These are phyloP conservation scores for Barnettozyma californica DNA, from an alignment of 805 yeast species.

Conservation along the genomic window DNA sequence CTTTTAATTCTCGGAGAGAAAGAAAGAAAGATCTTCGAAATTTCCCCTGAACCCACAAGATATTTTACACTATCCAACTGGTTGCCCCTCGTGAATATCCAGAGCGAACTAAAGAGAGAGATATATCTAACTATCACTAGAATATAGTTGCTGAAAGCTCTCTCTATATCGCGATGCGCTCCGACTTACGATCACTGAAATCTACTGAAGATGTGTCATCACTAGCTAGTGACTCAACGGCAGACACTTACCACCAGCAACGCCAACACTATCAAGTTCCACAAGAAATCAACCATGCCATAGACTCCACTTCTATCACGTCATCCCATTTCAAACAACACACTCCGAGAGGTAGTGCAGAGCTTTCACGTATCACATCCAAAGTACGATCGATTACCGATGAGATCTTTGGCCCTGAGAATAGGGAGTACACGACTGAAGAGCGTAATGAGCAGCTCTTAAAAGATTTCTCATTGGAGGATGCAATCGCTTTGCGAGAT, in stretches of 20 bases:
- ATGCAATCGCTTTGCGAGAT: slow-evolving; percentile 4
- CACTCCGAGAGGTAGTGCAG: neutral
- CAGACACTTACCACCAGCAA: neutral
- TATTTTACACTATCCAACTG: too few relatives aligned
- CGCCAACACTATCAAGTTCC: neutral
- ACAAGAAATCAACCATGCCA: neutral
- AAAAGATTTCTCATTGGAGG: slow-evolving; percentile 10
- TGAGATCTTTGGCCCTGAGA: neutral
- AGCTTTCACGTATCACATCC: neutral
- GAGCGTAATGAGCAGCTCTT: slow-evolving; percentile 12
- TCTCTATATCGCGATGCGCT: neutral
- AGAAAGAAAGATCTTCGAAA: too few relatives aligned
- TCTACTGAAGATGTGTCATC: neutral
- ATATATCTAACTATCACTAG: too few relatives aligned
- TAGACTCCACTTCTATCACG: neutral
- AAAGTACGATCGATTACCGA: slow-evolving; percentile 1
- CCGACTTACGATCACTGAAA: neutral
- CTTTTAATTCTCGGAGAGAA: too few relatives aligned
- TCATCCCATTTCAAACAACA: neutral
- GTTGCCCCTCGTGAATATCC: too few relatives aligned
- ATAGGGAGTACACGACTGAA: slow-evolving; percentile 1
- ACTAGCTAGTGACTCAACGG: neutral
- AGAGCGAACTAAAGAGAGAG: too few relatives aligned
- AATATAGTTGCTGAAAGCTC: neutral
- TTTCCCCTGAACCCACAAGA: too few relatives aligned